A percentile compares a stretch with the other conserved stretches of the same genome.
Evolutionary conservation across 345 rosid genomes (phyloP).

Genomic region (Pistacia vera): DNA sequence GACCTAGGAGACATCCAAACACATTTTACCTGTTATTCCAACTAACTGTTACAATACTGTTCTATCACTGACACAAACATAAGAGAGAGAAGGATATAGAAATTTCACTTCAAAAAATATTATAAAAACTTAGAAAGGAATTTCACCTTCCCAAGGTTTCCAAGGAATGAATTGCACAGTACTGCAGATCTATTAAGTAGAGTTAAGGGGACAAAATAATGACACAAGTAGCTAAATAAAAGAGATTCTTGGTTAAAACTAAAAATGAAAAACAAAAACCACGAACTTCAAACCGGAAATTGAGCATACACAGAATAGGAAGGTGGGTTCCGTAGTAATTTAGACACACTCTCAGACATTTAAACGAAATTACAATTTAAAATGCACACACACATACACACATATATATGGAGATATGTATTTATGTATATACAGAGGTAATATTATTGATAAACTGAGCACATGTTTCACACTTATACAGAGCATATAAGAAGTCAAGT

Average conservation of each 20-base stretch:
- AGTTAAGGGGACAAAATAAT: constrained; percentile 36
- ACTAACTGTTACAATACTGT: not conserved
- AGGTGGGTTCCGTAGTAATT: not conserved
- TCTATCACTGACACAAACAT: not conserved
- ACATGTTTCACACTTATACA: not conserved
- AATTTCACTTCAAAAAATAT: constrained; percentile 5
- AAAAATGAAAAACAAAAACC: not conserved
- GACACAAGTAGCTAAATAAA: not conserved
- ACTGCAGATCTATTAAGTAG: constrained; percentile 68
- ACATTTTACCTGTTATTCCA: not conserved
- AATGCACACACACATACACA: not conserved
- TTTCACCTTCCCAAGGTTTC: constrained; percentile 93
- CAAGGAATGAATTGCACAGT: constrained; percentile 90
- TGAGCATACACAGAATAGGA: not conserved
- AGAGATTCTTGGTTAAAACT: not conserved
- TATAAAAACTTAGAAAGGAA: constrained; percentile 3
- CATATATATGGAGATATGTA: too few species aligned
- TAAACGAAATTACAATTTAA: not conserved
- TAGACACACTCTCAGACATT: not conserved
- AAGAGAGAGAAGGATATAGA: not conserved
- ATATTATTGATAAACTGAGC: constrained; percentile 14
- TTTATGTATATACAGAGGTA: not conserved
- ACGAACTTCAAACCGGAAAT: not conserved
- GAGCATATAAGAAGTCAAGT: not conserved
- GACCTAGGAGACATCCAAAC: not conserved